A percentile compares a stretch with the other conserved stretches of the same genome.
phyloP scores from a whole-genome alignment of 768 basidiomycete species.

The Mycena indigotica region DNA sequence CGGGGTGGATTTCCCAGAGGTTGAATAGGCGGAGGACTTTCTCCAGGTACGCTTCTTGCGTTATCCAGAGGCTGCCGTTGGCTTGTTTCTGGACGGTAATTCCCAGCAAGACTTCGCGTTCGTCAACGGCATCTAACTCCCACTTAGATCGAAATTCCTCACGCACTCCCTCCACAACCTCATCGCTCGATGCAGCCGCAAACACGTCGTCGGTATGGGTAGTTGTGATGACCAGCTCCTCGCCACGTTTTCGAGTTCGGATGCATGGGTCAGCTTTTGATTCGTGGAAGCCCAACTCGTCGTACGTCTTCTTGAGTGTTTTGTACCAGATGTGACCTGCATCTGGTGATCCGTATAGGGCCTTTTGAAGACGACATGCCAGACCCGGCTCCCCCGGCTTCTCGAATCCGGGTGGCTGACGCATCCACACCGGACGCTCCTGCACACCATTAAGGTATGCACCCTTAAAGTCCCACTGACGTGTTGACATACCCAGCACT shows the following conservation, averaged over 20 bases:
- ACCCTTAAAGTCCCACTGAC: conserved; percentile 10
- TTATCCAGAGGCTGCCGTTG: too few relatives aligned
- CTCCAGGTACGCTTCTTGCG: too few relatives aligned
- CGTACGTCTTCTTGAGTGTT: not conserved
- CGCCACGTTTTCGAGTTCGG: not conserved
- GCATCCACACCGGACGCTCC: conserved; percentile 7
- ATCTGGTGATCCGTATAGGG: conserved; percentile 5
- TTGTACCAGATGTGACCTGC: conserved; percentile 5
- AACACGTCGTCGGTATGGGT: conserved; percentile 13
- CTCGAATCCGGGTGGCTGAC: conserved; percentile 9
- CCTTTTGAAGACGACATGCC: conserved; percentile 3
- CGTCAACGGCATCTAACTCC: too few relatives aligned
- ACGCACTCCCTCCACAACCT: too few relatives aligned
- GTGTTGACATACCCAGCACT: not conserved
- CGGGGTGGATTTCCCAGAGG: too few relatives aligned
- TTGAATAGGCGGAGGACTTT: conserved; percentile 24
- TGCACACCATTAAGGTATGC: conserved; percentile 7
- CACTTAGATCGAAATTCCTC: too few relatives aligned
- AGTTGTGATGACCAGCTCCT: conserved; percentile 3
- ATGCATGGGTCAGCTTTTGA: conserved; percentile 8
- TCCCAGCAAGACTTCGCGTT: too few relatives aligned
- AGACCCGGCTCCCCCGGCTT: conserved; percentile 14
- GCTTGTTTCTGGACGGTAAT: too few relatives aligned
- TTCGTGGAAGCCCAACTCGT: conserved; percentile 10
- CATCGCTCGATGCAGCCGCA: conserved; percentile 3